Conservation (phyloP, 2,329 filamentous ascomycete species). For the Cladophialophora exuberans region DNA sequence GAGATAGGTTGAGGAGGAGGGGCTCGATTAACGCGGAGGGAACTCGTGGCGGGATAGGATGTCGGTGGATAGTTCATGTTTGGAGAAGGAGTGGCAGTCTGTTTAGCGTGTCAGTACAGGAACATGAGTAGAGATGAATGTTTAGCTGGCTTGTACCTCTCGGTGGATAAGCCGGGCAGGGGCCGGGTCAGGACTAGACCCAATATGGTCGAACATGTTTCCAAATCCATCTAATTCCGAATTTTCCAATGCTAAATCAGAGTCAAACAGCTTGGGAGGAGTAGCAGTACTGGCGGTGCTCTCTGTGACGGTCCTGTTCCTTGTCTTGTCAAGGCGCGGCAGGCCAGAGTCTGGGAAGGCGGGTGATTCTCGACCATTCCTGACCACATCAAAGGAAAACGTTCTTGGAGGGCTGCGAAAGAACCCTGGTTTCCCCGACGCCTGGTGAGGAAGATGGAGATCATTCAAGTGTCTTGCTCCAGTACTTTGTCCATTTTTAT, state of each 20-base stretch:
- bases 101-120: constrained; percentile 21
- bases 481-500: constrained; percentile 43
- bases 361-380: constrained; percentile 38
- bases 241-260: constrained; percentile 45
- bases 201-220: constrained; percentile 56
- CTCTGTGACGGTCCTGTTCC: constrained; percentile 50
- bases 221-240: constrained; percentile 51
- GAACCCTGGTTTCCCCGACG: constrained; percentile 39
- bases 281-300: constrained; percentile 57
- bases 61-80: constrained; percentile 27
- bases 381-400: constrained; percentile 56
- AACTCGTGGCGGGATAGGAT: constrained; percentile 17
- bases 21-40: constrained; percentile 15
- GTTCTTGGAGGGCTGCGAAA: constrained; percentile 54
- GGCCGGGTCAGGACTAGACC: constrained; percentile 36
- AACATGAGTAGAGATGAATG: constrained; percentile 3
- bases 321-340: constrained; percentile 33
- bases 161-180: constrained; percentile 32
- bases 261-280: constrained; percentile 55
- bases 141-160: constrained; percentile 26
- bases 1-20: constrained; percentile 47
- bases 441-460: constrained; percentile 46
- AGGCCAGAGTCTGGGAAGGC: constrained; percentile 25
- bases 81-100: constrained; percentile 19
- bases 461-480: constrained; percentile 44